Percentiles rank a stretch among this genome's conserved stretches.
Evolutionary conservation across 768 basidiomycete species (phyloP).

Genomic region (Leccinum subgranulosum): DNA sequence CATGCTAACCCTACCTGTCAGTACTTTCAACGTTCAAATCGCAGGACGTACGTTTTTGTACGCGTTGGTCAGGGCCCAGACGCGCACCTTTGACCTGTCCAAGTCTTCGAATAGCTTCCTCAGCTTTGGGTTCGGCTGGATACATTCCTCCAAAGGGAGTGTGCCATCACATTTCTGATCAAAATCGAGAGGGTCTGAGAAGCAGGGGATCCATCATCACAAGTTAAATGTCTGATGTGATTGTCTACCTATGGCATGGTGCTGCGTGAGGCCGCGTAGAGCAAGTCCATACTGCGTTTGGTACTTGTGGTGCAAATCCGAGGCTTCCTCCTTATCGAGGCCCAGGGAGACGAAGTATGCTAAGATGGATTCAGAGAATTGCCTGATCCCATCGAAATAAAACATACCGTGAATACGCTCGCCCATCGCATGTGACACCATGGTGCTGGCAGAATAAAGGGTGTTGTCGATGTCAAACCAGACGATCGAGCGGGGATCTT

Average conservation of each 20-base stretch:
- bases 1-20: constrained; percentile 53
- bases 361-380: constrained; percentile 22
- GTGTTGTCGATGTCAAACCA: constrained; percentile 92
- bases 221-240: neutral
- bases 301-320: constrained; percentile 65
- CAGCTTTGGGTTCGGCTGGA: constrained; percentile 58
- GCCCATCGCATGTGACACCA: constrained; percentile 78
- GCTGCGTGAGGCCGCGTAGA: constrained; percentile 68
- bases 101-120: constrained; percentile 75
- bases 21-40: constrained; percentile 4
- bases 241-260: constrained; percentile 69
- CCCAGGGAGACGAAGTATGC: constrained; percentile 76
- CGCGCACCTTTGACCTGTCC: constrained; percentile 69
- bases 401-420: constrained; percentile 68
- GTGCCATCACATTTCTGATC: constrained; percentile 81
- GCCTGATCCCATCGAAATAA: neutral
- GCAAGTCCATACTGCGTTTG: constrained; percentile 83
- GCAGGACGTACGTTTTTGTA: constrained; percentile 58
- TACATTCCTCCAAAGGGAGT: constrained; percentile 77
- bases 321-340: constrained; percentile 64
- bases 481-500: constrained; percentile 59
- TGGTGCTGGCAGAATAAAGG: constrained; percentile 72
- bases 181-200: constrained; percentile 79
- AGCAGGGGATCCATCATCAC: neutral
- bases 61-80: constrained; percentile 88